Percentiles rank a stretch among this genome's conserved stretches.
Evolutionary conservation across 2,329 filamentous ascomycete species (phyloP).

Genomic region (Acephala macrosclerotiorum): DNA sequence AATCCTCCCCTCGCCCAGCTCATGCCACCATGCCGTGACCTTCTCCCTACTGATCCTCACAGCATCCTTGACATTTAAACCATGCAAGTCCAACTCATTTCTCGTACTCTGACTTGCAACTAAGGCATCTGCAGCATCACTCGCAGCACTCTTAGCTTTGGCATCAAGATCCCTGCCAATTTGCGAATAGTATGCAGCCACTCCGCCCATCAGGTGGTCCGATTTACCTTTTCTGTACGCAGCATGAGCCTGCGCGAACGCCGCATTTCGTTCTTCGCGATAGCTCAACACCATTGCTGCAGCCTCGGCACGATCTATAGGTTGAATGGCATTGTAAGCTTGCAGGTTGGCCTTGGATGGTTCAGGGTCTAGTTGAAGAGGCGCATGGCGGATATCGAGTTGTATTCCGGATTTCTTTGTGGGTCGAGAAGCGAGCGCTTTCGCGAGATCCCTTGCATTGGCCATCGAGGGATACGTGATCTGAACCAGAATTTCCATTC

Average conservation of each 20-base stretch:
- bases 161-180: conserved; percentile 70
- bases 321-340: conserved; percentile 16
- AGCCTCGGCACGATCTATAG: conserved; percentile 24
- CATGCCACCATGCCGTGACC: conserved; percentile 80
- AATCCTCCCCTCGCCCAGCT: conserved; percentile 61
- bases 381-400: conserved; percentile 41
- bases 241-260: conserved; percentile 63
- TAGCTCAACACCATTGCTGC: conserved; percentile 24
- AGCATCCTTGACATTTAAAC: conserved; percentile 81
- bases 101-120: conserved; percentile 72
- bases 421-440: conserved; percentile 51
- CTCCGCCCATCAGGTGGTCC: conserved; percentile 76
- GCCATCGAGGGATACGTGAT: conserved; percentile 63
- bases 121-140: conserved; percentile 72
- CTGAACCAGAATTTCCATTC: conserved; percentile 60
- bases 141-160: conserved; percentile 63
- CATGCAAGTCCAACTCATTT: conserved; percentile 78
- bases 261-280: conserved; percentile 42
- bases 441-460: conserved; percentile 66
- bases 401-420: conserved; percentile 33
- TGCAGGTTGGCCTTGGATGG: conserved; percentile 15
- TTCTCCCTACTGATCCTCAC: conserved; percentile 76
- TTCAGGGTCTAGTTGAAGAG: conserved; percentile 30
- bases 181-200: conserved; percentile 77
- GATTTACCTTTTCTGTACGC: conserved; percentile 70